Evolutionary conservation across 139 green algal genomes (phyloP), one percentile per base, ranked within the genome.

Genomic region (Mesostigma viride): DNA sequence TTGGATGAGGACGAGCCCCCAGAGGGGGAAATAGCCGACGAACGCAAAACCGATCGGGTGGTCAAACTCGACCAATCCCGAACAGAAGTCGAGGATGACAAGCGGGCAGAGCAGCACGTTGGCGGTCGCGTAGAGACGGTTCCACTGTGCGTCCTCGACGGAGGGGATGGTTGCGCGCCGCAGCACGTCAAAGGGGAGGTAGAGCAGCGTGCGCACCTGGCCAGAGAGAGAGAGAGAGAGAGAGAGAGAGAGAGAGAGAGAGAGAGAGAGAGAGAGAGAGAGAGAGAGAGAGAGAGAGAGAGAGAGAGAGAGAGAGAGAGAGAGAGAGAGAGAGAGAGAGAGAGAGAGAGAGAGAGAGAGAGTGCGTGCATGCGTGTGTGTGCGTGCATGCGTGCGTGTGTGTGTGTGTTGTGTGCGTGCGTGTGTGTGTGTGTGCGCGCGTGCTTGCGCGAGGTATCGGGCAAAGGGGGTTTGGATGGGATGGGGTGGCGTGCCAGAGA

Each of bases 81-180:
- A 22, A 30, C 8, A 47, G 65, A 20, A 33, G 65, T 65, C 40
- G 47, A 71, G 58, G 46, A 46, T 17, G 27, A 71, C n/a, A 2
- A 71, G 46, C 22, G 74, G 74, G 45, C 57, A 60, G 35, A 80
- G 27, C 27, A 64, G 11, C 8, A 70, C 40, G 44, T 75, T 79
- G 20, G 57, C 40, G 1, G 56, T 33, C 8, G 60, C 64, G 56
- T 69, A 77, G 24, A 72, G 34, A 11, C 26, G n/a, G 57, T 65
- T 62, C 64, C 64, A 70, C 3, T 61, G 35, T 1, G 44, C 34
- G 4, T 35, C 34, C 28, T 68, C 56, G 28, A 64, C 35, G 30
- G 51, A 31, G 17, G 74, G 74, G n/a, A 81, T 75, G 36, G 70
- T 81, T 30, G 47, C 36, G 20, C 51, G 40, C 6, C 73, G 51